These are phyloP conservation scores for Pseudogymnoascus sp. DNA, from an alignment of 2,329 filamentous ascomycete genomes.

Conservation along the genomic window DNA sequence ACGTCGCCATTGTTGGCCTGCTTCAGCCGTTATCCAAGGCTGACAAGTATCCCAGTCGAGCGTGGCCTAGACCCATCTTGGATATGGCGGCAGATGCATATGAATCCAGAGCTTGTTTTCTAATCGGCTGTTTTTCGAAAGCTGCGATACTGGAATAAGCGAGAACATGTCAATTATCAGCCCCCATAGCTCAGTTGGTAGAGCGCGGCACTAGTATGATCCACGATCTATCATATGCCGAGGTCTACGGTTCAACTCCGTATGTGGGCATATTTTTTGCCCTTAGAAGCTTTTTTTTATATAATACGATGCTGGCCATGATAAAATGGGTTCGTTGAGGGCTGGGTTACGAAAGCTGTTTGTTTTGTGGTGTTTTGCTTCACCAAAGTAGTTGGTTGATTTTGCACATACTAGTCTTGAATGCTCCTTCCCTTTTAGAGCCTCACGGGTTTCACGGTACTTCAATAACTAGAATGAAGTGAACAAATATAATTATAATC, in stretches of 20 bases:
- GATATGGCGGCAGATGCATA: not conserved
- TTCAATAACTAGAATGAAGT: not conserved
- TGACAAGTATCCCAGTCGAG: not conserved
- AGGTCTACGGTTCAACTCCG: constrained; percentile 5
- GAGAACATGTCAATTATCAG: not conserved
- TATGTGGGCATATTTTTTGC: not conserved
- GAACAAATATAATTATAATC: not conserved
- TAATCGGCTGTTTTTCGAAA: not conserved
- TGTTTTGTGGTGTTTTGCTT: not conserved
- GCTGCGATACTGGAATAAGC: not conserved
- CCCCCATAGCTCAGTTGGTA: constrained; percentile 1
- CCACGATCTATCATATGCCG: not conserved
- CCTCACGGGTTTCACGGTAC: not conserved
- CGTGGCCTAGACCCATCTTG: not conserved
- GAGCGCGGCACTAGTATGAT: not conserved
- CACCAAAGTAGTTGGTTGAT: not conserved
- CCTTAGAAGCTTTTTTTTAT: not conserved
- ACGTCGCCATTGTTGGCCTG: not conserved
- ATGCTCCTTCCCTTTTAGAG: not conserved
- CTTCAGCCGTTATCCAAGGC: not conserved
- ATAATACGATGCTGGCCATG: not conserved
- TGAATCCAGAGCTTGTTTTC: not conserved
- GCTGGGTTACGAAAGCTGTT: not conserved
- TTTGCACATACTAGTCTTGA: not conserved
- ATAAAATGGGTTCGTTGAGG: not conserved